Evolutionary conservation across 2,329 filamentous ascomycete genomes (phyloP).

Genomic region (Botryotinia calthae): DNA sequence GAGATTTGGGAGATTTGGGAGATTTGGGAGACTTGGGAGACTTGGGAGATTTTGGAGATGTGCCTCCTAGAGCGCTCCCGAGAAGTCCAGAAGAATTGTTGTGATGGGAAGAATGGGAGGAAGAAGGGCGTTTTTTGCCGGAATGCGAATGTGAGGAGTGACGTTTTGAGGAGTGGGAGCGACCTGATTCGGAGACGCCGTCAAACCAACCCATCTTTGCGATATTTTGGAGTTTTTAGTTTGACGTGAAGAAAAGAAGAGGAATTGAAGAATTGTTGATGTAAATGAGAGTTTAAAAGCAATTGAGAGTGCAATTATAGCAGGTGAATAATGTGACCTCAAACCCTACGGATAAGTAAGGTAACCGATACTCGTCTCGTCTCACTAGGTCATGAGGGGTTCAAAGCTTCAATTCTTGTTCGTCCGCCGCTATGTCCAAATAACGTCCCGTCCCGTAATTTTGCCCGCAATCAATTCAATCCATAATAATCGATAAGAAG

Average conservation of each 20-base stretch:
- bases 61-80: background rate
- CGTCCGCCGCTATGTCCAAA: slow-evolving; percentile 18
- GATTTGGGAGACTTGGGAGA: slow-evolving; percentile 8
- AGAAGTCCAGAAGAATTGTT: slow-evolving; percentile 19
- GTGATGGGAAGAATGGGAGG: slow-evolving; percentile 19
- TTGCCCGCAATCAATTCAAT: background rate
- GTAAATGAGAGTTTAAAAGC: background rate
- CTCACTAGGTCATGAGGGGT: slow-evolving; percentile 1
- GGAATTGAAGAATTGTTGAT: background rate
- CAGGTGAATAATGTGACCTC: background rate
- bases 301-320: background rate
- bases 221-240: background rate
- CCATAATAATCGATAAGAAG: background rate
- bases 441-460: slow-evolving; percentile 6
- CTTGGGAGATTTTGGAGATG: slow-evolving; percentile 14
- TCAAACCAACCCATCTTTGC: slow-evolving; percentile 48
- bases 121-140: slow-evolving; percentile 29
- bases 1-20: background rate
- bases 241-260: background rate
- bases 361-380: background rate
- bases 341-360: background rate
- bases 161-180: slow-evolving; percentile 30
- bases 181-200: slow-evolving; percentile 39
- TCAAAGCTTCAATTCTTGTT: background rate
- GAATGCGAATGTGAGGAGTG: slow-evolving; percentile 30